Conservation (phyloP, 2,329 filamentous ascomycete species). For the Colletotrichum liriopes region DNA sequence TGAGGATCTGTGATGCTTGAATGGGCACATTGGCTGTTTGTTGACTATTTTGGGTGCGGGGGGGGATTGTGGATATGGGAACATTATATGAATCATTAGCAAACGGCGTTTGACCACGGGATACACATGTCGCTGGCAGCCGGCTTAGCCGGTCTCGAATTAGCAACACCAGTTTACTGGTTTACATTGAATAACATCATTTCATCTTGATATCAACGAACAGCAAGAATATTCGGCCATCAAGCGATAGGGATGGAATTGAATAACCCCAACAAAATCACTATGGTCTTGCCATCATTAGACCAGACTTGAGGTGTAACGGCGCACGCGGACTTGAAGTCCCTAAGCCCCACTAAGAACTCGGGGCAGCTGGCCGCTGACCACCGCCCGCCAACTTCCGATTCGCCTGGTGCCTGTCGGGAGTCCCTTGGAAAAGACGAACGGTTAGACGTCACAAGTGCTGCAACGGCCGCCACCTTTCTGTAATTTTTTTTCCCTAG, state of each 20-base stretch:
- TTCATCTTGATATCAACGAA: not conserved
- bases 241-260: not conserved
- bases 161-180: not conserved
- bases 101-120: slow-evolving; percentile 14
- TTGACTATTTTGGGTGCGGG: not conserved
- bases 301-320: not conserved
- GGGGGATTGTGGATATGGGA: not conserved
- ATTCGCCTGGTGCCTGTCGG: slow-evolving; percentile 15
- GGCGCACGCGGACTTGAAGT: slow-evolving; percentile 2
- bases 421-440: slow-evolving; percentile 7
- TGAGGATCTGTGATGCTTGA: slow-evolving; percentile 40
- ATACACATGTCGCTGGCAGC: slow-evolving; percentile 8
- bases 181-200: not conserved
- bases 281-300: not conserved
- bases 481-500: slow-evolving; percentile 18
- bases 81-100: slow-evolving; percentile 8
- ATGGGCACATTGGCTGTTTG: not conserved
- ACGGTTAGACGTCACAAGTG: slow-evolving; percentile 37
- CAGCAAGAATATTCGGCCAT: too few species aligned
- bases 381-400: slow-evolving; percentile 11
- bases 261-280: not conserved
- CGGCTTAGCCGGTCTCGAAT: not conserved
- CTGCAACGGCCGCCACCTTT: slow-evolving; percentile 31
- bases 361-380: not conserved
- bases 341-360: slow-evolving; percentile 13